Percentiles rank a stretch among this genome's conserved stretches.
phyloP scores from a whole-genome alignment of 2,329 filamentous ascomycete species.

The Botryosphaeria agaves region DNA sequence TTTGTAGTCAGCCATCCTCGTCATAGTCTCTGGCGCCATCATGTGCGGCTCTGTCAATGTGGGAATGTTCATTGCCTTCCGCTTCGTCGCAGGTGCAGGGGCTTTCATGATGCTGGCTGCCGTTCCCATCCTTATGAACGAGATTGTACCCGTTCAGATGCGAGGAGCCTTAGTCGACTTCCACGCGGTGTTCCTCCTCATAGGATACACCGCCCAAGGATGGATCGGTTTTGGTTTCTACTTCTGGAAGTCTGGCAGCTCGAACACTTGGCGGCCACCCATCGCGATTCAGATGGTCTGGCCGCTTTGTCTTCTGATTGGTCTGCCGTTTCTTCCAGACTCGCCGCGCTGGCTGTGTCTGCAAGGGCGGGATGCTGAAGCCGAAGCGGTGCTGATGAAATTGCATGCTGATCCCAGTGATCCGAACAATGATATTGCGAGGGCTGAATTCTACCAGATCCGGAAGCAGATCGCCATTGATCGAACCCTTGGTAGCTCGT shows the following conservation, averaged over 20 bases:
- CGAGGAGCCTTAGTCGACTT: slow-evolving; percentile 17
- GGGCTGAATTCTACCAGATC: slow-evolving; percentile 13
- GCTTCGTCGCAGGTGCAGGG: slow-evolving; percentile 14
- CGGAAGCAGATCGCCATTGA: slow-evolving; percentile 13
- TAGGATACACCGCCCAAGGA: slow-evolving; percentile 9
- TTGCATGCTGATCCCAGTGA: slow-evolving; percentile 9
- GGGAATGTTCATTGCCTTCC: slow-evolving; percentile 13
- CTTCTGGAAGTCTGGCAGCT: slow-evolving; percentile 8
- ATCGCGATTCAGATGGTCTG: slow-evolving; percentile 8
- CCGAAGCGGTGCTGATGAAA: slow-evolving; percentile 7
- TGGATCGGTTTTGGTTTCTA: slow-evolving; percentile 13
- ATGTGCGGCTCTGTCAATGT: slow-evolving; percentile 9
- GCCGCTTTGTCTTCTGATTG: slow-evolving; percentile 5
- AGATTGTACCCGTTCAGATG: slow-evolving; percentile 14
- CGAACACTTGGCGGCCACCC: slow-evolving; percentile 10
- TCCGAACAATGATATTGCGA: slow-evolving; percentile 10
- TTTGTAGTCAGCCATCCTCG: slow-evolving; percentile 8
- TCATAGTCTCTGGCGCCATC: slow-evolving; percentile 12
- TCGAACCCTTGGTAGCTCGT: slow-evolving; percentile 9
- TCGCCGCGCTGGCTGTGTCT: slow-evolving; percentile 11
- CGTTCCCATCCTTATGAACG: slow-evolving; percentile 18
- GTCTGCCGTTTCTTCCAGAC: slow-evolving; percentile 6
- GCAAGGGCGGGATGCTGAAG: slow-evolving; percentile 8
- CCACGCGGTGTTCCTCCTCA: slow-evolving; percentile 12
- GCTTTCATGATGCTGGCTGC: slow-evolving; percentile 15